Conservation (phyloP, 176 grass and related monocot genomes). For the Eragrostis curvula region DNA sequence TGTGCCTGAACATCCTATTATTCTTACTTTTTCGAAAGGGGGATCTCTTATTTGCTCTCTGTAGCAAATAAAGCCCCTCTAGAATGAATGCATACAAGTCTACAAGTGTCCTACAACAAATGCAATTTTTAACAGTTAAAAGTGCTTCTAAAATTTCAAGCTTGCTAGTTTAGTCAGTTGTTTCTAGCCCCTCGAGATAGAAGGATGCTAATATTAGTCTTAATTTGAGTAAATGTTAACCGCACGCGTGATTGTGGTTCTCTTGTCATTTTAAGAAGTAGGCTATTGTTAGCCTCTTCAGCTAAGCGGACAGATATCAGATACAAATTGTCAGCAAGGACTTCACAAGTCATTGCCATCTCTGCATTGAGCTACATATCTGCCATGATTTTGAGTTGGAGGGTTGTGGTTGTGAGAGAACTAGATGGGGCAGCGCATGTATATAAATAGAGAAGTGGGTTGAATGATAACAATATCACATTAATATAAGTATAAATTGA, state of each 20-base stretch:
- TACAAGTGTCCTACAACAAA: background rate
- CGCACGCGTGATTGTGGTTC: background rate
- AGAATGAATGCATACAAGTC: background rate
- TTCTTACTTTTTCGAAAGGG: background rate
- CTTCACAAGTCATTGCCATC: background rate
- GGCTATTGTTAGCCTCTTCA: slow-evolving; percentile 30
- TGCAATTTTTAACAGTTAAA: background rate
- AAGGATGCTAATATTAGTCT: slow-evolving; percentile 5
- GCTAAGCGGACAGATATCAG: slow-evolving; percentile 2
- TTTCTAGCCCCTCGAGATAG: slow-evolving; percentile 1
- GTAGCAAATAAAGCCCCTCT: background rate
- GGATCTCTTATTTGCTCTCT: background rate
- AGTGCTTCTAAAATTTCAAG: background rate
- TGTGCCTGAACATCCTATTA: background rate
- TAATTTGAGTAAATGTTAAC: background rate
- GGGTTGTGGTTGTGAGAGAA: slow-evolving; percentile 17
- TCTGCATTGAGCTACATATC: background rate
- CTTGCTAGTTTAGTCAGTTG: background rate
- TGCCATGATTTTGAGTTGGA: slow-evolving; percentile 9
- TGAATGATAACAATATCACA: background rate
- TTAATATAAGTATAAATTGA: slow-evolving; percentile 6
- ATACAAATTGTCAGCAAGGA: slow-evolving; percentile 1
- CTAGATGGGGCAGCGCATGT: background rate
- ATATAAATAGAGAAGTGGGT: slow-evolving; percentile 29
- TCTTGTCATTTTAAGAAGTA: background rate